Base-by-base conservation (phyloP, 1,284 basidiomycete species). In the Peniophora sp. region DNA sequence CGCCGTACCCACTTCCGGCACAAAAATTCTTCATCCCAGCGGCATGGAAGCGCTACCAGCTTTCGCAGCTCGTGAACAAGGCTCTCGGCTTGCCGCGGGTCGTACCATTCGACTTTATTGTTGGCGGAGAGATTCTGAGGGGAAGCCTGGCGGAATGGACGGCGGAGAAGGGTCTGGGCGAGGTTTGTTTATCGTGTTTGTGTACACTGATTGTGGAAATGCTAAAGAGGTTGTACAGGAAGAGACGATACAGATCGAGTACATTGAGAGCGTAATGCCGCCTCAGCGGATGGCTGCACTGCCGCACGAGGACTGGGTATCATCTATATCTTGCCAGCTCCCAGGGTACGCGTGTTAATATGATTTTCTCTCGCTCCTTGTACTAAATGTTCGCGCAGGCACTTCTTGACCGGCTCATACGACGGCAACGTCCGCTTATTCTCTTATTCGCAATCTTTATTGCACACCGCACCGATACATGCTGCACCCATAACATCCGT, bases 21-120 rank as follows among this genome's bases (percentile, higher is more conserved):
- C 89, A 93, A 64, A 95, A 93, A 62, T 98, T 95, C 66, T 88
- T 98, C 81, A 89, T 99, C 22, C 96, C 96, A 0, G 74, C 84
- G 1, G 75, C 82, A 65, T 99, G 95, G 95, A 82, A 80, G 52
- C 85, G 95, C 16, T 97, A 90, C 65, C 96, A 98, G 63, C 86
- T 99, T n/a, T 98, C 95, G 0, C 94, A 97, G 57, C 84, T 98
- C 46, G 86, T 99, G 58, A 99, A 99, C 74, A 96, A 97, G 63
- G 90, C 96, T 1, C 75, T 99, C 16, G 77, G 79, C 1, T 78
- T 92, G 11, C 61, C 77, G 0, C 77, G 79, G 48, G 83, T 91
- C 0, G 75, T 97, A 1, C 96, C 95, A 0, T 98, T 98, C 62
- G 96, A 99, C 68, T 99, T 98, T 67, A 71, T 99, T 46, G 75